Percentiles rank a stretch among this genome's conserved stretches.
phyloP scores from a whole-genome alignment of 495 filamentous ascomycete species.

The Neurospora sp. region DNA sequence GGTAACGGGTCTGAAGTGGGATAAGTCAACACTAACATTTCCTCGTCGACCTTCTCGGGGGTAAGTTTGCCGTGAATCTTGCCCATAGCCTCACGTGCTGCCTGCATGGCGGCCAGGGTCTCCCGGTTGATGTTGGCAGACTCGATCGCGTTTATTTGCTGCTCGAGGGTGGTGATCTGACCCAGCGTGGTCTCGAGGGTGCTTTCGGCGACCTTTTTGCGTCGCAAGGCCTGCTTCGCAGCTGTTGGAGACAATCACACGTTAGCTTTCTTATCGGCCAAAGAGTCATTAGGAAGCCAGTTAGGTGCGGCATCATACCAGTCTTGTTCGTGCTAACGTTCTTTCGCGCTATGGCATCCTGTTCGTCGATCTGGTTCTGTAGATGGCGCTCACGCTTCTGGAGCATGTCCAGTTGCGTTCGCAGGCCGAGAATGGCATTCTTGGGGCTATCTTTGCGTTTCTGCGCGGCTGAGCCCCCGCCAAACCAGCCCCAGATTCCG shows the following conservation, averaged over 20 bases:
- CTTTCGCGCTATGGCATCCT: constrained; percentile 87
- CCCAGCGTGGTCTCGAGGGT: constrained; percentile 79
- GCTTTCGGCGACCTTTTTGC: constrained; percentile 90
- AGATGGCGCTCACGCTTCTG: constrained; percentile 92
- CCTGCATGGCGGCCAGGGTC: constrained; percentile 89
- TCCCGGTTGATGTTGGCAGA: constrained; percentile 98
- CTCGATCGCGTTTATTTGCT: constrained; percentile 94
- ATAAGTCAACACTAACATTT: constrained; percentile 59
- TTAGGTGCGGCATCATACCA: constrained; percentile 42
- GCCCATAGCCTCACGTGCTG: constrained; percentile 79
- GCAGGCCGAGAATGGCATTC: constrained; percentile 86
- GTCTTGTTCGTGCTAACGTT: constrained; percentile 83
- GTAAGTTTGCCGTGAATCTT: constrained; percentile 83
- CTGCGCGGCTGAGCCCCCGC: constrained; percentile 58
- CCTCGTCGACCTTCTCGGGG: constrained; percentile 85
- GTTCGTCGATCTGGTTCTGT: constrained; percentile 83
- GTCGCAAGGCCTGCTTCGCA: constrained; percentile 81
- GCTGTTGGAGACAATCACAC: constrained; percentile 39
- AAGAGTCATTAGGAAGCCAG: not conserved
- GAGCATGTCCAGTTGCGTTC: constrained; percentile 89
- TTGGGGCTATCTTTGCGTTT: constrained; percentile 91
- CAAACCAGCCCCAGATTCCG: constrained; percentile 76
- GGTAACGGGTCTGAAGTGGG: not conserved
- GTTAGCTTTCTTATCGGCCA: constrained; percentile 6
- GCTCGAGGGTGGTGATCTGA: constrained; percentile 85